Conservation (phyloP, 2,329 filamentous ascomycete species). For the Ophiosphaerella herpotricha region DNA sequence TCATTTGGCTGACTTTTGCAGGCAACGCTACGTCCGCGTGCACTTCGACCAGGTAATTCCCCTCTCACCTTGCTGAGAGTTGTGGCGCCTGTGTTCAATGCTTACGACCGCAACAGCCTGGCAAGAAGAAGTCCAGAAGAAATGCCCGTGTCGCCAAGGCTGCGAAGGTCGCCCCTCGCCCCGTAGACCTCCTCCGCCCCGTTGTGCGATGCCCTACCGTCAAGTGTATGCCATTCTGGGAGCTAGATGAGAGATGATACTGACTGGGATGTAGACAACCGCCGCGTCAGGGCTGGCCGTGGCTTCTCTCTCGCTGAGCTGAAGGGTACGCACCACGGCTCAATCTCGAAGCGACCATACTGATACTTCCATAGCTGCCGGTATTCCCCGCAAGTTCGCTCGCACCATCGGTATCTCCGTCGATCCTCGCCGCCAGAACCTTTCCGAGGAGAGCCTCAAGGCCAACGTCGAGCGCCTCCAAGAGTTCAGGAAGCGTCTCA, state of each 20-base stretch:
- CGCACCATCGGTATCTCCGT: constrained; percentile 96
- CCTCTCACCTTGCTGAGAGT: constrained; percentile 56
- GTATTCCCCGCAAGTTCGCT: constrained; percentile 91
- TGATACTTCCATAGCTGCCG: constrained; percentile 72
- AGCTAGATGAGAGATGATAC: constrained; percentile 3
- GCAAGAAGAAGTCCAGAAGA: constrained; percentile 92
- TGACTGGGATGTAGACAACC: constrained; percentile 70
- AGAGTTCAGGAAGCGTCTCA: constrained; percentile 94
- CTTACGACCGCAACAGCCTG: constrained; percentile 67
- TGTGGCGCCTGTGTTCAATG: constrained; percentile 55
- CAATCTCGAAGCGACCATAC: constrained; percentile 1
- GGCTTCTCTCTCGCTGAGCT: constrained; percentile 97
- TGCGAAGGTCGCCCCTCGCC: constrained; percentile 90
- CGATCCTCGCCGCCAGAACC: constrained; percentile 94
- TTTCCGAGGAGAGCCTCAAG: constrained; percentile 91
- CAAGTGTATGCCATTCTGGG: constrained; percentile 63
- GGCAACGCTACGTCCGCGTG: constrained; percentile 97
- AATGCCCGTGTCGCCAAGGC: constrained; percentile 93
- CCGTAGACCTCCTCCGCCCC: constrained; percentile 94
- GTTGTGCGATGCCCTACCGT: constrained; percentile 96
- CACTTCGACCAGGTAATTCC: constrained; percentile 98
- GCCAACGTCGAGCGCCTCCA: constrained; percentile 97
- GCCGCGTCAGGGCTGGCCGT: constrained; percentile 92
- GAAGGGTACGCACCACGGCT: constrained; percentile 70
- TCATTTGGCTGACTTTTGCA: constrained; percentile 30